Conservation (phyloP, 2,329 filamentous ascomycete species). For the Plectosphaerella sp. region DNA sequence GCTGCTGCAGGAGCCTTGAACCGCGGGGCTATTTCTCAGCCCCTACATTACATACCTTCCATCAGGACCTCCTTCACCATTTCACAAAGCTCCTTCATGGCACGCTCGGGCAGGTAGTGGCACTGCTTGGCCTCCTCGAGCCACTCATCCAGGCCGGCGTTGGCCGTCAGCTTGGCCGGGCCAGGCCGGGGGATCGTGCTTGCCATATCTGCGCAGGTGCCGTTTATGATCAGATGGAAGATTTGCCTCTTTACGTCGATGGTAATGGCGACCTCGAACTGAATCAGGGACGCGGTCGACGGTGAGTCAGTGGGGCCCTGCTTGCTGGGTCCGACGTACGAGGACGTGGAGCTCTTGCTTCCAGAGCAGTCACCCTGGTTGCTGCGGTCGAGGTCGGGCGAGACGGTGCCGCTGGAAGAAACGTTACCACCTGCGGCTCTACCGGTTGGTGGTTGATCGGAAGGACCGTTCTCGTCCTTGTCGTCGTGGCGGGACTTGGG, state of each 20-base stretch:
- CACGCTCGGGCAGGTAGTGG: conserved; percentile 89
- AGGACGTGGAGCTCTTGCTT: no score
- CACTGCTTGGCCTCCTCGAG: conserved; percentile 94
- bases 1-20: neutral
- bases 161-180: conserved; percentile 76
- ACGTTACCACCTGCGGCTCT: neutral
- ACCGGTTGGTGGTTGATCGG: neutral
- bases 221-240: neutral
- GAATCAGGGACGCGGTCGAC: no score
- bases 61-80: conserved; percentile 98
- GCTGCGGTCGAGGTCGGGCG: no score
- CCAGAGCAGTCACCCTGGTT: no score
- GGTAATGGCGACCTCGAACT: no score
- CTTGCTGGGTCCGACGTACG: no score
- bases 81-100: conserved; percentile 99
- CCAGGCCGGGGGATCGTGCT: conserved; percentile 76
- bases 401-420: neutral
- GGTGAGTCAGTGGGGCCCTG: no score
- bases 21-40: neutral
- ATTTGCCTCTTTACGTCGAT: no score
- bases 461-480: neutral
- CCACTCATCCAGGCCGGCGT: conserved; percentile 92
- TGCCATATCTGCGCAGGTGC: conserved; percentile 25
- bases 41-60: conserved; percentile 65
- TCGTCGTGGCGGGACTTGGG: neutral